Evolutionary conservation across 140 eudicot genomes (phyloP).

Genomic region (Senecio squalidus): DNA sequence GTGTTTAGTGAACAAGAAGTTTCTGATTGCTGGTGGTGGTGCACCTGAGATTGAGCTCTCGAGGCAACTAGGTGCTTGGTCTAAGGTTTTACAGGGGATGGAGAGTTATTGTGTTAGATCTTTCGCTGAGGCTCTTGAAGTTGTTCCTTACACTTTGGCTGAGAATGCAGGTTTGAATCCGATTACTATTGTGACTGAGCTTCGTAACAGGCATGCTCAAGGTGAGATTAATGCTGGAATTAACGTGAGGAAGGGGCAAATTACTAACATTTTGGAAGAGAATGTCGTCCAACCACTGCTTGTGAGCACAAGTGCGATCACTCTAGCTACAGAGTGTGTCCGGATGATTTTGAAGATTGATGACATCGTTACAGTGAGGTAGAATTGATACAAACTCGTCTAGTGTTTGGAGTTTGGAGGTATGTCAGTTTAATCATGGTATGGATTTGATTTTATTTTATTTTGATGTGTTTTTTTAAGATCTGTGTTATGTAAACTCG

Average conservation of each 20-base stretch:
- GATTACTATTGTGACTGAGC: slow-evolving; percentile 80
- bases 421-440: slow-evolving; percentile 10
- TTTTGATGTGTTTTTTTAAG: slow-evolving; percentile 8
- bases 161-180: slow-evolving; percentile 97
- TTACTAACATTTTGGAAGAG: slow-evolving; percentile 89
- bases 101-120: slow-evolving; percentile 75
- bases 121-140: slow-evolving; percentile 92
- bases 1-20: slow-evolving; percentile 83
- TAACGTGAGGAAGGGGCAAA: slow-evolving; percentile 95
- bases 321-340: slow-evolving; percentile 85
- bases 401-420: slow-evolving; percentile 9
- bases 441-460: slow-evolving; percentile 8
- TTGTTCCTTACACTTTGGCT: slow-evolving; percentile 88
- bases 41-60: slow-evolving; percentile 96
- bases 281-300: slow-evolving; percentile 95
- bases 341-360: slow-evolving; percentile 98
- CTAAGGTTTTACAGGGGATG: slow-evolving; percentile 88
- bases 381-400: slow-evolving; percentile 28
- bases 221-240: slow-evolving; percentile 93
- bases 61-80: slow-evolving; percentile 92
- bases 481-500: slow-evolving; percentile 4
- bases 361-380: slow-evolving; percentile 95
- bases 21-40: slow-evolving; percentile 96
- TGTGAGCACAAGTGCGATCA: slow-evolving; percentile 93
- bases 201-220: slow-evolving; percentile 92